Evolutionary conservation across 805 yeast genomes (phyloP).

Genomic region (Teunomyces tritomae): DNA sequence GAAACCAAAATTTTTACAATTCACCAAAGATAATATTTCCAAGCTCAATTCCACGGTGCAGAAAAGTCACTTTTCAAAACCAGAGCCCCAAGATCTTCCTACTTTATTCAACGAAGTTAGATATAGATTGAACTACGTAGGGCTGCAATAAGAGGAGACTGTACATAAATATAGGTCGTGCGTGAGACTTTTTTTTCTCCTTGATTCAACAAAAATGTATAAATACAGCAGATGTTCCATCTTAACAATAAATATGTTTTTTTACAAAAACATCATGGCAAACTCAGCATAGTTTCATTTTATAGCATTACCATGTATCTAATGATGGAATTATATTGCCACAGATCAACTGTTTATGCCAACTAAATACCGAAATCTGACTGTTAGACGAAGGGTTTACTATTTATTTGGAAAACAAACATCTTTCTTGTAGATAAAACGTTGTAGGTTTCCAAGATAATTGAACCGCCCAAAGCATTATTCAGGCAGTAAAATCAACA

Average conservation of each 20-base stretch:
- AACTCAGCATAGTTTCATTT: slow-evolving; percentile 48
- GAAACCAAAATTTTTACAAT: slow-evolving; percentile 25
- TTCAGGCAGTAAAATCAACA: neutral
- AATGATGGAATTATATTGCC: slow-evolving; percentile 48
- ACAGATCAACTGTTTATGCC: slow-evolving; percentile 27
- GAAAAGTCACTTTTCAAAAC: slow-evolving; percentile 16
- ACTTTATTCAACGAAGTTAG: slow-evolving; percentile 34
- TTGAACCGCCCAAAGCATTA: neutral
- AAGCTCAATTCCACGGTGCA: slow-evolving; percentile 9
- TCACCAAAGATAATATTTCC: slow-evolving; percentile 10
- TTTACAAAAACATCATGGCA: slow-evolving; percentile 24
- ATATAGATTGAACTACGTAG: slow-evolving; percentile 5
- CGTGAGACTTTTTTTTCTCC: neutral
- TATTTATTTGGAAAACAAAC: slow-evolving; percentile 20
- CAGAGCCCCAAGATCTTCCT: slow-evolving; percentile 30
- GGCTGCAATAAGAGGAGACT: neutral
- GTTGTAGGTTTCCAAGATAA: neutral
- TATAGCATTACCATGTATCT: slow-evolving; percentile 31
- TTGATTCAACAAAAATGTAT: too few relatives aligned
- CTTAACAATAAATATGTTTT: neutral
- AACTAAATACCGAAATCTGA: slow-evolving; percentile 20
- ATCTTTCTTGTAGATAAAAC: slow-evolving; percentile 7
- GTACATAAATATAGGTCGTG: neutral
- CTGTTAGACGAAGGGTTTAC: slow-evolving; percentile 11
- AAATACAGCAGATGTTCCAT: too few relatives aligned